A percentile compares a stretch with the other conserved stretches of the same genome.
Conservation (phyloP, 192 early-diverging fungal genomes). For the Backusella parvicylindrica region DNA sequence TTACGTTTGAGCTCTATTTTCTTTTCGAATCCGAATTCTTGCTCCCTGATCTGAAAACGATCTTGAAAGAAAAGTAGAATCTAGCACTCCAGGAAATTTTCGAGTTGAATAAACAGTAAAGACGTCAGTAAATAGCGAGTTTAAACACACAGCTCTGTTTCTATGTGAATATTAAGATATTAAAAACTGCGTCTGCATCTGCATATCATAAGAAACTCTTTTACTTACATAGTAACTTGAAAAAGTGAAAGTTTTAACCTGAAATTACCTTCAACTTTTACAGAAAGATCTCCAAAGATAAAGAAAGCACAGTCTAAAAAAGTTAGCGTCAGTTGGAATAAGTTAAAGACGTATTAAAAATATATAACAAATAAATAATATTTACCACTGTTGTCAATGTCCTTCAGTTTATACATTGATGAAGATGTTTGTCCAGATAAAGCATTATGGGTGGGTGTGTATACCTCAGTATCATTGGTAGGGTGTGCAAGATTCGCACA, state of each 20-base stretch:
- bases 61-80: conserved; percentile 83
- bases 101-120: conserved; percentile 86
- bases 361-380: background rate
- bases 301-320: conserved; percentile 82
- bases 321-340: background rate
- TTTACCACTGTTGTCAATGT: conserved; percentile 63
- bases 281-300: conserved; percentile 92
- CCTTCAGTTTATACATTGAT: conserved; percentile 81
- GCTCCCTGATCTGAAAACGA: conserved; percentile 93
- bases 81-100: conserved; percentile 90
- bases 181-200: background rate
- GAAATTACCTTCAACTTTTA: conserved; percentile 79
- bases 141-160: conserved; percentile 18
- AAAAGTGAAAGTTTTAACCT: conserved; percentile 81
- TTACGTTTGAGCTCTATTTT: conserved; percentile 49
- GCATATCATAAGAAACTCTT: background rate
- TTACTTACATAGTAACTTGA: conserved; percentile 65
- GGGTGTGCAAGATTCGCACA: conserved; percentile 82
- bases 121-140: conserved; percentile 66
- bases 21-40: conserved; percentile 89
- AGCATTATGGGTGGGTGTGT: conserved; percentile 68
- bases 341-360: background rate
- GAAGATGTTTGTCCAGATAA: conserved; percentile 92
- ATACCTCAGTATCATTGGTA: conserved; percentile 72
- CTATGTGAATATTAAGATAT: background rate